These are phyloP conservation scores for Lichenothelia convexa DNA, from an alignment of 495 filamentous ascomycete species.

Conservation along the genomic window DNA sequence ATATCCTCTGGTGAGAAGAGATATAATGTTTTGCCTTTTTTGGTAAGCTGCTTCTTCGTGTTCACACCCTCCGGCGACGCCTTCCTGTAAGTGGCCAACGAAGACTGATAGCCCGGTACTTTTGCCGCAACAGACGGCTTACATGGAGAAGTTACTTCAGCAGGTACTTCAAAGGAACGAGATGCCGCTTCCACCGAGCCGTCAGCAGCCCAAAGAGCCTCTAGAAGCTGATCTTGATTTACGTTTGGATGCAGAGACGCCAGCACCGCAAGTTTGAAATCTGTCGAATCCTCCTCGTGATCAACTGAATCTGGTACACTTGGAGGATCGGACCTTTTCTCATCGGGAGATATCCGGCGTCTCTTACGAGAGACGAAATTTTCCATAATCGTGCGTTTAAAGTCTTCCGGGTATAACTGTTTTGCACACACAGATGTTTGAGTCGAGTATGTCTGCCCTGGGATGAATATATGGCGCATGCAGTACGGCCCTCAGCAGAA, in stretches of 20 bases:
- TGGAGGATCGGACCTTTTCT: slow-evolving; percentile 2
- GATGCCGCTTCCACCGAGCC: slow-evolving; percentile 54
- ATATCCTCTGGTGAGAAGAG: slow-evolving; percentile 66
- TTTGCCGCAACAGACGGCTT: too few species aligned
- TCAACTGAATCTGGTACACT: too few species aligned
- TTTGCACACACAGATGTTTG: too few species aligned
- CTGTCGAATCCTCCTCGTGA: slow-evolving; percentile 41
- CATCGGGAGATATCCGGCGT: slow-evolving; percentile 18
- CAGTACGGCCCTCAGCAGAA: too few species aligned
- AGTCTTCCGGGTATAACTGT: too few species aligned
- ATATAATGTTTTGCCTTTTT: slow-evolving; percentile 66
- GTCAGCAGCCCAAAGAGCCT: slow-evolving; percentile 56
- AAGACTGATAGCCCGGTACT: slow-evolving; percentile 16
- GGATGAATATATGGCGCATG: too few species aligned
- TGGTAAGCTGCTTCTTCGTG: slow-evolving; percentile 32
- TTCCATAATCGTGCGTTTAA: too few species aligned
- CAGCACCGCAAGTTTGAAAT: slow-evolving; percentile 71
- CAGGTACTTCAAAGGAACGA: not conserved
- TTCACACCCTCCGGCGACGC: not conserved
- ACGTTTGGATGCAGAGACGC: slow-evolving; percentile 51
- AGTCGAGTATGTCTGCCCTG: too few species aligned
- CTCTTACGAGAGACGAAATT: slow-evolving; percentile 36
- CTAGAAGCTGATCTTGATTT: slow-evolving; percentile 49
- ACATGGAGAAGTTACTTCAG: slow-evolving; percentile 1
- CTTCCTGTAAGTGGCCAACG: too few species aligned